A percentile compares a stretch with the other conserved stretches of the same genome.
Evolutionary conservation across 768 basidiomycete genomes (phyloP).

Genomic region (Leucocoprinus birnbaumii): DNA sequence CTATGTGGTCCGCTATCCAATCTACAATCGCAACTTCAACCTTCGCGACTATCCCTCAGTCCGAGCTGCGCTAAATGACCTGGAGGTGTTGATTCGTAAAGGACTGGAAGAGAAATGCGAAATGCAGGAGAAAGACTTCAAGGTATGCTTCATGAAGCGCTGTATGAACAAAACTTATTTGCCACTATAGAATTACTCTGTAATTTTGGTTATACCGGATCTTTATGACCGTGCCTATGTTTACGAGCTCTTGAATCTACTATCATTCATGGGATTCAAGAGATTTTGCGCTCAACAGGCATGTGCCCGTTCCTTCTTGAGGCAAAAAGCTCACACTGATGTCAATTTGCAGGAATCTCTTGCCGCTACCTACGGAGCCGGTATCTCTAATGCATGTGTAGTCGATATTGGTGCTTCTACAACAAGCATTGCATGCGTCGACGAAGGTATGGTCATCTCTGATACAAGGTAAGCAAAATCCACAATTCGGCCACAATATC

Average conservation of each 20-base stretch:
- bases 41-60: constrained; percentile 69
- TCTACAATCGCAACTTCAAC: constrained; percentile 82
- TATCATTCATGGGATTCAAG: constrained; percentile 88
- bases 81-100: constrained; percentile 64
- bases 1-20: constrained; percentile 81
- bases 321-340: not conserved
- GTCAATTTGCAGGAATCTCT: constrained; percentile 68
- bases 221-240: constrained; percentile 86
- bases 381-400: constrained; percentile 92
- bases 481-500: not conserved
- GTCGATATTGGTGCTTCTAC: constrained; percentile 89
- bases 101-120: constrained; percentile 61
- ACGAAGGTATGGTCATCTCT: constrained; percentile 84
- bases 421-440: constrained; percentile 89
- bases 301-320: not conserved
- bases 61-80: constrained; percentile 72
- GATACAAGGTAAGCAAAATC: constrained; percentile 71
- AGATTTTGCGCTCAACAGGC: constrained; percentile 93
- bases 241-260: constrained; percentile 67
- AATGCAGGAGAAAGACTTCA: constrained; percentile 51
- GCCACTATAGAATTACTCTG: constrained; percentile 70
- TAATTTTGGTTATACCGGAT: constrained; percentile 89
- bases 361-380: constrained; percentile 93
- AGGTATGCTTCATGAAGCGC: constrained; percentile 39
- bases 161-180: not conserved